These are phyloP conservation scores for Prunus davidiana DNA, from an alignment of 306 rosid genomes.

Conservation along the genomic window DNA sequence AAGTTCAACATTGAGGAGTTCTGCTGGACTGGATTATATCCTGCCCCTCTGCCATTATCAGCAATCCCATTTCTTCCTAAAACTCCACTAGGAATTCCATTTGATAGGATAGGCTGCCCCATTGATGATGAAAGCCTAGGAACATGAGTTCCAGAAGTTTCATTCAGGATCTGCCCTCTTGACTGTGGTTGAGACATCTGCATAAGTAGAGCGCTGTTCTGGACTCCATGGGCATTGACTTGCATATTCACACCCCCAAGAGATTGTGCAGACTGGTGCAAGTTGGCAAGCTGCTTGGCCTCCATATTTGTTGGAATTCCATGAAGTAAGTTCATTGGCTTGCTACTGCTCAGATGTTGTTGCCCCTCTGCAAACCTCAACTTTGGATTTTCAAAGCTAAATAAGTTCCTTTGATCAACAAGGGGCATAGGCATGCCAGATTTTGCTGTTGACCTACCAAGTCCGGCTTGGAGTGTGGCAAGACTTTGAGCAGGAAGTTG, in stretches of 20 bases:
- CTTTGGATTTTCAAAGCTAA: constrained; percentile 93
- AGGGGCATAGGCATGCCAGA: constrained; percentile 67
- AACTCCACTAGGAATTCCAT: constrained; percentile 52
- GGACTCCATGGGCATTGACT: constrained; percentile 53
- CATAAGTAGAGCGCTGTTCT: constrained; percentile 58
- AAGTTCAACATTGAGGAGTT: constrained; percentile 61
- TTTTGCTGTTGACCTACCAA: constrained; percentile 65
- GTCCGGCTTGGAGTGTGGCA: constrained; percentile 93
- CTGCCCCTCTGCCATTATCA: constrained; percentile 45
- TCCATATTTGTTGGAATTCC: constrained; percentile 94
- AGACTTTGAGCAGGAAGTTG: constrained; percentile 91
- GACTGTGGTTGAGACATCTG: constrained; percentile 73
- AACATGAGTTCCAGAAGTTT: constrained; percentile 44
- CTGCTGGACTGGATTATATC: constrained; percentile 56
- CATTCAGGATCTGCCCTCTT: constrained; percentile 64
- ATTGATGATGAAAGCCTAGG: constrained; percentile 61
- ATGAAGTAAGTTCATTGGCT: constrained; percentile 78
- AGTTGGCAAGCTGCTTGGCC: constrained; percentile 81
- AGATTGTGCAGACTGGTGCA: constrained; percentile 80
- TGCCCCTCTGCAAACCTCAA: constrained; percentile 84
- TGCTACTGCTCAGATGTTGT: constrained; percentile 52
- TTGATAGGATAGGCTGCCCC: constrained; percentile 53
- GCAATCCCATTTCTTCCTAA: constrained; percentile 58
- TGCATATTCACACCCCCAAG: constrained; percentile 68
- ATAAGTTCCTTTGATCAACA: constrained; percentile 85